Evolutionary conservation across 306 rosid genomes (phyloP).

Genomic region (Casuarina equisetifolia): DNA sequence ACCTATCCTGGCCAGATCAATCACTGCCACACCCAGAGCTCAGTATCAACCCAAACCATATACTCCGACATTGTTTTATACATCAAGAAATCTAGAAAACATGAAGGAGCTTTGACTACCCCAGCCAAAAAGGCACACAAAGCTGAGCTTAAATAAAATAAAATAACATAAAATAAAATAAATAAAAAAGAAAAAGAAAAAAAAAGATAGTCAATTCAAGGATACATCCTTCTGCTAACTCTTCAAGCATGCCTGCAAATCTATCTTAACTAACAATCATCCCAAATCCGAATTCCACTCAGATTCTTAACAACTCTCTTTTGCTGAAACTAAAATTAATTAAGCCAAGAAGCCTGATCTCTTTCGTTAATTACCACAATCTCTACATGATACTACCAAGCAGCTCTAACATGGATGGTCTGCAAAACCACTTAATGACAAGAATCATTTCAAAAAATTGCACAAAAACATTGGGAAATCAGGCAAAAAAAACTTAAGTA

Average conservation of each 20-base stretch:
- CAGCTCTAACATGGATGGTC: conserved; percentile 12
- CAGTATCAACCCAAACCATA: conserved; percentile 7
- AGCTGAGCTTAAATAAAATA: no score
- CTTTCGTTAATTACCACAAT: not conserved
- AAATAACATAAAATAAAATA: no score
- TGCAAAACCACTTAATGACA: conserved; percentile 11
- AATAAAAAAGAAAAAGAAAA: no score
- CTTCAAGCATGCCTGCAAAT: not conserved
- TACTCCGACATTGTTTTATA: not conserved
- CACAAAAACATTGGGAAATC: not conserved
- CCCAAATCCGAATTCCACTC: conserved; percentile 4
- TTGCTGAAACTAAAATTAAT: conserved; percentile 11
- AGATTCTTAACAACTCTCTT: not conserved
- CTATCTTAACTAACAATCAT: not conserved
- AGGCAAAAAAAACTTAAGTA: not conserved
- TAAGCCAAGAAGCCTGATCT: conserved; percentile 8
- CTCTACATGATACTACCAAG: conserved; percentile 8
- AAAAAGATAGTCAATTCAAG: not conserved
- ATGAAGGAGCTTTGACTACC: not conserved
- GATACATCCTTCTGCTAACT: not conserved
- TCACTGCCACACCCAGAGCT: not conserved
- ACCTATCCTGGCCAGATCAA: not conserved
- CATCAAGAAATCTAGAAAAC: not conserved
- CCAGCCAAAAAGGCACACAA: not conserved
- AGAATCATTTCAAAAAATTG: not conserved